Percentiles rank a stretch among this genome's conserved stretches.
Evolutionary conservation across 495 filamentous ascomycete species (phyloP).

Genomic region (Patellaria atrata): DNA sequence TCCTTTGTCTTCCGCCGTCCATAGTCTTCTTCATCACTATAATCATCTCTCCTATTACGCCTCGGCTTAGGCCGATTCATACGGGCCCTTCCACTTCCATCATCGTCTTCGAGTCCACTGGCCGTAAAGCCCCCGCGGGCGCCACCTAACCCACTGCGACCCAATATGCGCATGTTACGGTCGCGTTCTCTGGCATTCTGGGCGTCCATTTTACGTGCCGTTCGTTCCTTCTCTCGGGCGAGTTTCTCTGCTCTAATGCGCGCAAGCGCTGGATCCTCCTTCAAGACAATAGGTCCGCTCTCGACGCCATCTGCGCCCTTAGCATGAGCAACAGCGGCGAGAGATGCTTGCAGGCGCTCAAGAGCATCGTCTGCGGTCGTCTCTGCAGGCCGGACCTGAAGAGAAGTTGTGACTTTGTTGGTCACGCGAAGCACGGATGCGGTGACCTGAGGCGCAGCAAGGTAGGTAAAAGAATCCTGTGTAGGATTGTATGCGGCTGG

Average conservation of each 20-base stretch:
- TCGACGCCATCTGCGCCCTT: constrained; percentile 43
- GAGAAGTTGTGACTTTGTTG: constrained; percentile 65
- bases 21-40: constrained; percentile 38
- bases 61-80: constrained; percentile 14
- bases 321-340: constrained; percentile 45
- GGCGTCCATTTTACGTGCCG: constrained; percentile 17
- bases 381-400: constrained; percentile 55
- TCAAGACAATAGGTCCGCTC: constrained; percentile 43
- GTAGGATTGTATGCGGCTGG: constrained; percentile 43
- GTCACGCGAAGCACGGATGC: constrained; percentile 58
- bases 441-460: constrained; percentile 55
- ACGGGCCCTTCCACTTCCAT: constrained; percentile 46
- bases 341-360: constrained; percentile 51
- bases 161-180: constrained; percentile 38
- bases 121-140: constrained; percentile 44
- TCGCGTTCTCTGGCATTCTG: constrained; percentile 45
- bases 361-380: constrained; percentile 65
- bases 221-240: constrained; percentile 20
- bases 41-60: constrained; percentile 22
- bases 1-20: constrained; percentile 45
- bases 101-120: constrained; percentile 59
- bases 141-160: constrained; percentile 27
- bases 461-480: constrained; percentile 69
- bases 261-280: constrained; percentile 67
- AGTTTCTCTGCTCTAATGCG: constrained; percentile 53